Evolutionary conservation across 73 alveolate genomes (phyloP).

Genomic region (Paramecium octaurelia): DNA sequence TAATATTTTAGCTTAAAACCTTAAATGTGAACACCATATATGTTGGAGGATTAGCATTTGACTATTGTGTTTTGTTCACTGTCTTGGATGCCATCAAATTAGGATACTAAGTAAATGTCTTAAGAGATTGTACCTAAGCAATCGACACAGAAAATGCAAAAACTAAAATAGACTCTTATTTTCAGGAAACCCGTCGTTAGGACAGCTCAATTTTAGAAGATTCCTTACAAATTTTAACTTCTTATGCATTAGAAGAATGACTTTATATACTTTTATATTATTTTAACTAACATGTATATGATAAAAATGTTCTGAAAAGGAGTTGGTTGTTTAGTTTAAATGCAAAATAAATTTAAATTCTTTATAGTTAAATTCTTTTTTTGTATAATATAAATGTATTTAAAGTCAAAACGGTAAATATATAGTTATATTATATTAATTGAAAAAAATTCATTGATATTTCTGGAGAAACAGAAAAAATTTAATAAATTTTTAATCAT

Average conservation of each 20-base stretch:
- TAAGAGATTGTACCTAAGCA: slow-evolving; percentile 82
- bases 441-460: no score
- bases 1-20: background rate
- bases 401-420: background rate
- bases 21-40: slow-evolving; percentile 70
- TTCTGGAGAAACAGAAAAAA: background rate
- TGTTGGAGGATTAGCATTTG: slow-evolving; percentile 93
- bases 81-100: slow-evolving; percentile 86
- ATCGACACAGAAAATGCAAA: slow-evolving; percentile 53
- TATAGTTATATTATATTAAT: no score
- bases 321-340: background rate
- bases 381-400: background rate
- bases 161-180: background rate
- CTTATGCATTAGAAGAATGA: background rate
- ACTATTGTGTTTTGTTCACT: slow-evolving; percentile 96
- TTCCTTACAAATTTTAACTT: background rate
- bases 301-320: background rate
- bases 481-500: background rate
- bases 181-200: background rate
- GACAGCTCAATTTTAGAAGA: background rate
- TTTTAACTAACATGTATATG: background rate
- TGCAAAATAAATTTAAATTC: background rate
- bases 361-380: background rate
- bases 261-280: background rate
- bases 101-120: slow-evolving; percentile 82